These are phyloP conservation scores for Astrephomene gubernaculifera DNA, from an alignment of 139 green algal species.

Conservation along the genomic window DNA sequence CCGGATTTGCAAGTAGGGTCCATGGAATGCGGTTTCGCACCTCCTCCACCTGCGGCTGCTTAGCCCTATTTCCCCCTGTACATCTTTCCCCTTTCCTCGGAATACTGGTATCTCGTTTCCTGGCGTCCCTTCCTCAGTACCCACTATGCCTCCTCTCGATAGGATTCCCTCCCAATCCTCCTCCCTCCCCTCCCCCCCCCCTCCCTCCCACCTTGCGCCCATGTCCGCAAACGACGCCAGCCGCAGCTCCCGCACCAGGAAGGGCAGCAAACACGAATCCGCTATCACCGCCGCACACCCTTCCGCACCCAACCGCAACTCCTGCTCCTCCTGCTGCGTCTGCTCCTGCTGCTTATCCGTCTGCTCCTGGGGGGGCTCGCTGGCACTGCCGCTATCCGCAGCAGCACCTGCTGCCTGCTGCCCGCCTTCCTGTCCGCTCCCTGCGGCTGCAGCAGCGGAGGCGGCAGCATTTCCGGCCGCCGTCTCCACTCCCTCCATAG, in stretches of 20 bases:
- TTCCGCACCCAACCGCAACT: constrained; percentile 2
- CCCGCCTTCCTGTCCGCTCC: not conserved
- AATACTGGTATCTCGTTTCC: no score
- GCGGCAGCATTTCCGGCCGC: no score
- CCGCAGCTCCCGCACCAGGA: constrained; percentile 64
- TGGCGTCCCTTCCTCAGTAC: not conserved
- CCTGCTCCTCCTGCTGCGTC: not conserved
- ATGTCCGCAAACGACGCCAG: constrained; percentile 77
- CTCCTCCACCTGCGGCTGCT: no score
- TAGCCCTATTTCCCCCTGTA: no score
- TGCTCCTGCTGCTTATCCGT: not conserved
- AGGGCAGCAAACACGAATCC: constrained; percentile 52
- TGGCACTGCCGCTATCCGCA: not conserved
- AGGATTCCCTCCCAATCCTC: no score
- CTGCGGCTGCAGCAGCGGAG: not conserved
- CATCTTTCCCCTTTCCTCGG: no score
- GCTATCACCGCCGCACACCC: constrained; percentile 4
- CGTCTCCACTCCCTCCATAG: constrained; percentile 41
- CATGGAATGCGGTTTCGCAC: no score
- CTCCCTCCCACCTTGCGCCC: constrained; percentile 9
- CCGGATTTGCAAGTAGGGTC: no score
- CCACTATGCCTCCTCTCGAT: not conserved
- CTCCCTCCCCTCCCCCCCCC: not conserved
- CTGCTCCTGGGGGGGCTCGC: not conserved
- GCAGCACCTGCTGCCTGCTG: not conserved